These are phyloP conservation scores for Candida takata DNA, from an alignment of 805 yeast genomes.

Conservation along the genomic window DNA sequence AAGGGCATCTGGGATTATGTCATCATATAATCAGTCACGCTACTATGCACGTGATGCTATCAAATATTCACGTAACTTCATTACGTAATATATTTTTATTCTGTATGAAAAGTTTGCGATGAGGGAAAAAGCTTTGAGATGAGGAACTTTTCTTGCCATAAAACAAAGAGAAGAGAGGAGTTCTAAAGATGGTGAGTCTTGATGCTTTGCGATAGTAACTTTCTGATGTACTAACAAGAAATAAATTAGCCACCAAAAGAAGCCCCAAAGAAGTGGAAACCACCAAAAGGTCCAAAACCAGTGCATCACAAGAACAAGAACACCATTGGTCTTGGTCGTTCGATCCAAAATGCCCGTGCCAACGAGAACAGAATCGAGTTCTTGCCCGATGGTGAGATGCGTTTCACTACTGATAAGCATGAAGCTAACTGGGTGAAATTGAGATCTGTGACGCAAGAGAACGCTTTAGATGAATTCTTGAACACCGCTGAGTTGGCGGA, in stretches of 20 bases:
- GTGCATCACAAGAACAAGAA: conserved; percentile 79
- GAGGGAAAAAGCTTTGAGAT: neutral
- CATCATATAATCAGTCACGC: too few relatives aligned
- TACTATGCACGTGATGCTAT: too few relatives aligned
- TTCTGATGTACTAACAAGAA: neutral
- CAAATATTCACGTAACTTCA: too few relatives aligned
- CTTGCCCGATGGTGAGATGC: conserved; percentile 80
- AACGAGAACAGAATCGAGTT: conserved; percentile 62
- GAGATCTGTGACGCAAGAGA: conserved; percentile 91
- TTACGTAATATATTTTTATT: too few relatives aligned
- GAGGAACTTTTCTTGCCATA: neutral
- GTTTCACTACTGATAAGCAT: conserved; percentile 78
- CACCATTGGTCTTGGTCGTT: conserved; percentile 77
- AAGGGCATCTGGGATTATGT: too few relatives aligned
- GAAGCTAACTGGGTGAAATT: conserved; percentile 87
- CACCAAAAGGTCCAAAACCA: conserved; percentile 91
- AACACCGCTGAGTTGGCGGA: conserved; percentile 94
- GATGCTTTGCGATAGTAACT: neutral
- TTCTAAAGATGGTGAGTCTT: neutral
- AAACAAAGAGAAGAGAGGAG: neutral
- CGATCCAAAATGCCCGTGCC: conserved; percentile 68
- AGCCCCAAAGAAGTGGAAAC: conserved; percentile 68
- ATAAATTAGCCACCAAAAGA: conserved; percentile 31
- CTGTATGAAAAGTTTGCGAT: conserved; percentile 1
- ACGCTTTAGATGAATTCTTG: conserved; percentile 87